Conservation (phyloP, 805 yeast genomes). For the Metschnikowia similis region DNA sequence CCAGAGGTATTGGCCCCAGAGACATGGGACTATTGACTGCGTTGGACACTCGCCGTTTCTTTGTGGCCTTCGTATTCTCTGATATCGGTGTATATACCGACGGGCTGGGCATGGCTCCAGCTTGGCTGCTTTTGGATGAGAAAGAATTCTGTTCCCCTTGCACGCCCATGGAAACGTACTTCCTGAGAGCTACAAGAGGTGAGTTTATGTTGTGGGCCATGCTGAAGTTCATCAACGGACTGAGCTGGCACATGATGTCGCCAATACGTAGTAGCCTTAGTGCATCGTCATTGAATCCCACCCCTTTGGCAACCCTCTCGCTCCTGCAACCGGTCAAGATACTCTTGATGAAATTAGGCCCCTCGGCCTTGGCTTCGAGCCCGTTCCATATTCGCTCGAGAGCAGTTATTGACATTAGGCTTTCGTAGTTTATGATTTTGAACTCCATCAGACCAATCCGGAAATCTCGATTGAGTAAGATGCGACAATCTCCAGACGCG, state of each 20-base stretch:
- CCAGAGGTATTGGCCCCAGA: conserved; percentile 5
- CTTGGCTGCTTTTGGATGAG: neutral
- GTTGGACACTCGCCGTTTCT: conserved; percentile 11
- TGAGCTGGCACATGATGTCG: conserved; percentile 71
- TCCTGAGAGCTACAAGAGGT: conserved; percentile 53
- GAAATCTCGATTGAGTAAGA: conserved; percentile 57
- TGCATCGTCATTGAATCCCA: conserved; percentile 62
- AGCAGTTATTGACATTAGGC: conserved; percentile 21
- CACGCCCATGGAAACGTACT: conserved; percentile 26
- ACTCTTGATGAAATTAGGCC: conserved; percentile 2
- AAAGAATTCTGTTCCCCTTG: conserved; percentile 3
- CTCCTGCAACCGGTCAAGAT: conserved; percentile 24
- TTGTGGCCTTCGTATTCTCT: conserved; percentile 9
- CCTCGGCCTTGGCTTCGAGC: conserved; percentile 9
- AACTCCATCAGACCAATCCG: conserved; percentile 72
- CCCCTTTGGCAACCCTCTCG: conserved; percentile 45
- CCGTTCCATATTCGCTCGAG: conserved; percentile 27
- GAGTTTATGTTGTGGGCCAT: conserved; percentile 44
- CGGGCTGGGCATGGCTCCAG: conserved; percentile 5
- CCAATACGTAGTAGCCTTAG: conserved; percentile 71
- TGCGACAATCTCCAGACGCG: conserved; percentile 56
- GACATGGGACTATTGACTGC: conserved; percentile 11
- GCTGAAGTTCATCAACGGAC: conserved; percentile 59
- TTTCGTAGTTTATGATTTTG: conserved; percentile 30
- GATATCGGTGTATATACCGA: conserved; percentile 7